phyloP scores from a whole-genome alignment of 2,329 filamentous ascomycete genomes.

The Beauveria pseudobassiana region DNA sequence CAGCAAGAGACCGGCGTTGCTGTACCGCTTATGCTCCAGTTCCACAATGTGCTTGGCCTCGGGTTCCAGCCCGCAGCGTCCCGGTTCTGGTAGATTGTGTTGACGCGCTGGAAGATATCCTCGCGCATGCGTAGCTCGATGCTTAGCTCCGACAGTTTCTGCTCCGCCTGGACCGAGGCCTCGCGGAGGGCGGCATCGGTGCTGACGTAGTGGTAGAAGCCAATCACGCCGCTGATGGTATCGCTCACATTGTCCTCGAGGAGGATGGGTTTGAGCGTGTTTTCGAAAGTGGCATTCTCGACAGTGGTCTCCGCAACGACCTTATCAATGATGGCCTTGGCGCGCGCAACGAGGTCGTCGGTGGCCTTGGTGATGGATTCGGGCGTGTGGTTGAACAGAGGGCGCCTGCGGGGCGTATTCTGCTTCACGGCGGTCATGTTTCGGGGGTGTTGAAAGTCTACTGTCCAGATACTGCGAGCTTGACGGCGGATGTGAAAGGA shows the following conservation, averaged over 20 bases:
- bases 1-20: slow-evolving; percentile 67
- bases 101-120: slow-evolving; percentile 64
- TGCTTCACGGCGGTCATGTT: neutral
- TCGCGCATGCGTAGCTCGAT: slow-evolving; percentile 78
- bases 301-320: slow-evolving; percentile 53
- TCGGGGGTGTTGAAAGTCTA: neutral
- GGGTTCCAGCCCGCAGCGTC: slow-evolving; percentile 52
- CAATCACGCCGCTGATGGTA: slow-evolving; percentile 53
- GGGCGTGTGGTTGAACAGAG: slow-evolving; percentile 68
- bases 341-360: slow-evolving; percentile 56
- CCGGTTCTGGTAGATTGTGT: slow-evolving; percentile 45
- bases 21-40: slow-evolving; percentile 70
- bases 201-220: slow-evolving; percentile 79
- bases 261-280: slow-evolving; percentile 61
- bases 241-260: slow-evolving; percentile 56
- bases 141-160: slow-evolving; percentile 65
- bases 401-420: slow-evolving; percentile 63
- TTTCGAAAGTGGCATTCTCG: slow-evolving; percentile 43
- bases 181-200: slow-evolving; percentile 60
- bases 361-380: slow-evolving; percentile 61
- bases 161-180: slow-evolving; percentile 69
- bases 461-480: neutral
- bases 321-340: slow-evolving; percentile 57
- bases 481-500: neutral
- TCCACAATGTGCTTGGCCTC: slow-evolving; percentile 68